phyloP scores from a whole-genome alignment of 1,284 basidiomycete species.

The Malassezia arunalokei region DNA sequence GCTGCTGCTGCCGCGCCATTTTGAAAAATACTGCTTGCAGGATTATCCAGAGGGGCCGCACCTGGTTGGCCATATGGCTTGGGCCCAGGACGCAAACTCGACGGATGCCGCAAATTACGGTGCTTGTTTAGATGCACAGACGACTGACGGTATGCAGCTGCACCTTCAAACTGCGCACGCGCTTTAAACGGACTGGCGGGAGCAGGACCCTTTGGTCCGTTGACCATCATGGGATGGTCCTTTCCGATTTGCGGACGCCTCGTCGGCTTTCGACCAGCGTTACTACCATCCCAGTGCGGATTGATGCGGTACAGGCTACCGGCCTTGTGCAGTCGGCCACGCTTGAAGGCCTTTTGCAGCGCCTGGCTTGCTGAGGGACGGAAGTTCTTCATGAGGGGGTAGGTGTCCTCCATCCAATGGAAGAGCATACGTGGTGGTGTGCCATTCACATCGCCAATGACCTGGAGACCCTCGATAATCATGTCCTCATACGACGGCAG shows the following conservation, averaged over 20 bases:
- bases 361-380: conserved; percentile 42
- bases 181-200: conserved; percentile 30
- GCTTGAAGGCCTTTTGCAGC: conserved; percentile 40
- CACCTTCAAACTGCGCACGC: conserved; percentile 16
- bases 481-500: conserved; percentile 40
- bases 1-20: conserved; percentile 27
- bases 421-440: conserved; percentile 32
- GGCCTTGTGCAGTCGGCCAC: conserved; percentile 36
- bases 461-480: conserved; percentile 33
- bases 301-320: conserved; percentile 41
- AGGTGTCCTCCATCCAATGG: conserved; percentile 38
- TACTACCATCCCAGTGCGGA: conserved; percentile 31
- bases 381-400: conserved; percentile 42
- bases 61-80: conserved; percentile 34
- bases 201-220: conserved; percentile 30
- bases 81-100: conserved; percentile 20
- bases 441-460: conserved; percentile 22
- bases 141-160: conserved; percentile 27
- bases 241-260: conserved; percentile 28
- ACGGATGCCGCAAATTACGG: conserved; percentile 5
- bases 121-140: conserved; percentile 11
- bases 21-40: conserved; percentile 36
- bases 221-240: conserved; percentile 34
- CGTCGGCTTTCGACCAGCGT: conserved; percentile 27
- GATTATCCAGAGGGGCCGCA: conserved; percentile 30